Conservation (phyloP, 805 yeast species). For the Candida bentonensis region DNA sequence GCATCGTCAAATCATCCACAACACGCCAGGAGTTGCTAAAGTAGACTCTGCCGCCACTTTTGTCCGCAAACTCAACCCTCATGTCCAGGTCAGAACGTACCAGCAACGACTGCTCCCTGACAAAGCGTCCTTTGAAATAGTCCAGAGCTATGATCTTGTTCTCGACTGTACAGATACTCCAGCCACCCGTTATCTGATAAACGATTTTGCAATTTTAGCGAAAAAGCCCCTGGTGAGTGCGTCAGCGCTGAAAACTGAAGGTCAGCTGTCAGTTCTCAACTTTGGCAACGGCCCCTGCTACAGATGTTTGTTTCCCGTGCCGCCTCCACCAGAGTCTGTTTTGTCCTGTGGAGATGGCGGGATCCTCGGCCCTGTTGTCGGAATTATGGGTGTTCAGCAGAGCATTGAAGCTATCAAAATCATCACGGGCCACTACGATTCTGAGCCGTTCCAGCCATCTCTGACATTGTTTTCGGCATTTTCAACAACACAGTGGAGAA, state of each 20-base stretch:
- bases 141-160: constrained; percentile 56
- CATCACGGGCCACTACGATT: constrained; percentile 37
- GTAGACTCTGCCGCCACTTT: constrained; percentile 62
- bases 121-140: constrained; percentile 47
- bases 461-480: constrained; percentile 39
- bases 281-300: constrained; percentile 77
- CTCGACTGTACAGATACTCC: constrained; percentile 96
- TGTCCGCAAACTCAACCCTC: constrained; percentile 49
- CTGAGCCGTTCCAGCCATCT: constrained; percentile 49
- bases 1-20: constrained; percentile 80
- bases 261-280: constrained; percentile 71
- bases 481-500: constrained; percentile 41
- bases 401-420: constrained; percentile 78
- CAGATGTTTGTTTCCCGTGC: constrained; percentile 80
- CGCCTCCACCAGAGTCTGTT: constrained; percentile 75
- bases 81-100: constrained; percentile 40
- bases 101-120: constrained; percentile 30
- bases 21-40: constrained; percentile 53
- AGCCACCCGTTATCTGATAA: constrained; percentile 67
- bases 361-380: constrained; percentile 92
- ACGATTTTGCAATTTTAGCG: constrained; percentile 63
- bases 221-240: constrained; percentile 76
- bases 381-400: constrained; percentile 77
- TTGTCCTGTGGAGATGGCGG: constrained; percentile 89
- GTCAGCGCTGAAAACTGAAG: constrained; percentile 82